Base-by-base conservation (phyloP, 2,329 filamentous ascomycete species). In the Grosmannia huntii region DNA sequence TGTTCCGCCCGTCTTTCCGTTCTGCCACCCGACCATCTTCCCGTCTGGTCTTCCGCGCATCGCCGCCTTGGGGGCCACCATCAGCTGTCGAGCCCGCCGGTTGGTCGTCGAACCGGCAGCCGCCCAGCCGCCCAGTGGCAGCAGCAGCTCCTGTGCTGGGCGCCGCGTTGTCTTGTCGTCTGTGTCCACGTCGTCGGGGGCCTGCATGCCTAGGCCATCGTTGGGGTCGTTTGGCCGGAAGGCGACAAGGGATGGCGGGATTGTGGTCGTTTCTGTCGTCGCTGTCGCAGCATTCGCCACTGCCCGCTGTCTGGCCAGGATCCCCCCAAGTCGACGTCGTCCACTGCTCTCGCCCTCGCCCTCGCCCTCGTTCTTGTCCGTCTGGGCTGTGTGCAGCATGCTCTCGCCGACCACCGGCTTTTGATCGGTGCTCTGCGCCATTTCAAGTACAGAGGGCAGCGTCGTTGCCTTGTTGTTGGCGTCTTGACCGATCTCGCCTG, bases 11-110 rank as follows among this genome's bases (percentile, higher is more conserved):
- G 36, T 14, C 33, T 16, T 9, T 7, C 50, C 28, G 50, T 36
- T 25, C n/a, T 23, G 25, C 44, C 53, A 48, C 10, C 36, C 25
- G 23, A 19, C 23, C 48, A 33, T 5, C 52, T n/a, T 27, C 52
- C 25, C 28, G 9, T 4, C 44, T 16, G 19, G 9, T 4, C 23
- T 19, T 4, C n/a, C 23, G 33, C n/a, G 11, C 2, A 9, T 12
- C 9, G 28, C 14, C 38, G 36, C 19, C 27, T 23, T 31, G 36
- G 51, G 51, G 27, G 56, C 56, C 51, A 54, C 51, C 56, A 58
- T 58, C 4, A 54, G 56, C 51, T 44, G 56, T 21, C 56, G 56
- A 3, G 56, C 56, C 33, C 56, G 51, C 27, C 38, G 52, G 21
- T 31, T 33, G 28, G 49, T 41, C 36, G 36, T 38, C 36, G 36